Percentiles rank a stretch among this genome's conserved stretches.
Conservation (phyloP, 106 monocot genomes). For the Dioscorea alata region DNA sequence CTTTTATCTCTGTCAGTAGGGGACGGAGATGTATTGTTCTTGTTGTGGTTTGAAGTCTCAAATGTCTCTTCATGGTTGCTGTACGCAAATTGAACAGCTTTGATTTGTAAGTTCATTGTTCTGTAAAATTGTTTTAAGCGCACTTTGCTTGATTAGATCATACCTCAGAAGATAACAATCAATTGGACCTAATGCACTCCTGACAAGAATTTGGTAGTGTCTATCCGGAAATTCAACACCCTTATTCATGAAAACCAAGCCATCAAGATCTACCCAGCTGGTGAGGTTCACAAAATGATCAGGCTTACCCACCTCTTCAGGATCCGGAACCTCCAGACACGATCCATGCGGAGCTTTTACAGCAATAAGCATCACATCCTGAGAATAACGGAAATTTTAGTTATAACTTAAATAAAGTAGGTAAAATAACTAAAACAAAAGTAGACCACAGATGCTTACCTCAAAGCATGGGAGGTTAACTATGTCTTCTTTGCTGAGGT, state of each 20-base stretch:
- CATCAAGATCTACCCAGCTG: too few relatives aligned
- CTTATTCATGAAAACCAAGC: conserved; percentile 18
- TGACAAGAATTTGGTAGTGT: conserved; percentile 59
- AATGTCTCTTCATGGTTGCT: conserved; percentile 35
- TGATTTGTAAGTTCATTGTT: too few relatives aligned
- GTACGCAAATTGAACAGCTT: not conserved
- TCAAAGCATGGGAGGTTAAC: conserved; percentile 49
- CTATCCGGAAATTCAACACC: conserved; percentile 48
- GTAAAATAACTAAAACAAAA: too few relatives aligned
- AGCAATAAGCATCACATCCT: conserved; percentile 76
- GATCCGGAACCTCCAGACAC: conserved; percentile 87
- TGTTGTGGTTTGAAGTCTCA: conserved; percentile 17
- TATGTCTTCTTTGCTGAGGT: conserved; percentile 67
- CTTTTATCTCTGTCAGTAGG: too few relatives aligned
- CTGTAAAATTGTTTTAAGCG: too few relatives aligned
- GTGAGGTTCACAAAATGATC: too few relatives aligned
- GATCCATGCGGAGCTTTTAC: conserved; percentile 94
- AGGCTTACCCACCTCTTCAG: conserved; percentile 56
- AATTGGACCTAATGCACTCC: conserved; percentile 82
- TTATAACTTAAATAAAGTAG: too few relatives aligned
- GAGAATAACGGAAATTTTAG: not conserved
- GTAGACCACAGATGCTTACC: conserved; percentile 18
- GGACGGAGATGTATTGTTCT: too few relatives aligned
- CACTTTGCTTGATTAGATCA: too few relatives aligned
- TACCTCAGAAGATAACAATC: conserved; percentile 89